Conservation (phyloP, 164 flowering plant genomes). For the Taxillus chinensis region DNA sequence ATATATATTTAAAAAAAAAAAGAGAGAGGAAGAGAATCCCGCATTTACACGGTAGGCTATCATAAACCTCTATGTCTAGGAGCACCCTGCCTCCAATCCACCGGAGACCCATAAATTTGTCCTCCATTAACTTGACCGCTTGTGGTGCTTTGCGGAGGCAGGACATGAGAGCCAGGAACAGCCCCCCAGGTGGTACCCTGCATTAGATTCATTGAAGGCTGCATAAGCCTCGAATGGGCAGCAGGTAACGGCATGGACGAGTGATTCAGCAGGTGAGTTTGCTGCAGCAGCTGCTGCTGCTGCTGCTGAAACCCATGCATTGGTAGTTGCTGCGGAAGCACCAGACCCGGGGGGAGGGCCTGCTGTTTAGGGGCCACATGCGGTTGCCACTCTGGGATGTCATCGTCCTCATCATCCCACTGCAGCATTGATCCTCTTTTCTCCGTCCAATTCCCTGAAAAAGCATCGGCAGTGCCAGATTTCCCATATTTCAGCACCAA, state of each 20-base stretch:
- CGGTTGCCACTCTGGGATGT: conserved; percentile 97
- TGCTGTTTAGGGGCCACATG: conserved; percentile 17
- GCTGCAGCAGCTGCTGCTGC: conserved; percentile 5
- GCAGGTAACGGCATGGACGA: conserved; percentile 5
- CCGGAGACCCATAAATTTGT: conserved; percentile 5
- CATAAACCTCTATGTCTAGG: background rate
- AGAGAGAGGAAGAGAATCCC: background rate
- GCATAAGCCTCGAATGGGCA: background rate
- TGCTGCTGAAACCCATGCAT: conserved; percentile 18
- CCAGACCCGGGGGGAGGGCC: conserved; percentile 1
- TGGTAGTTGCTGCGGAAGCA: background rate
- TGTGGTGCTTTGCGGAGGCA: conserved; percentile 13
- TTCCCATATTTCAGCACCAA: conserved; percentile 76
- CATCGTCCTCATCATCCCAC: conserved; percentile 68
- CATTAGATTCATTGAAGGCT: conserved; percentile 4
- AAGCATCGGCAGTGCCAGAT: conserved; percentile 4
- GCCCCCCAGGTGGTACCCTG: conserved; percentile 12
- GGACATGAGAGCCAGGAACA: conserved; percentile 7
- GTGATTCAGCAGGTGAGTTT: conserved; percentile 14
- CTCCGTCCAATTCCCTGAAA: conserved; percentile 10
- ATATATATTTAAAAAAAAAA: background rate
- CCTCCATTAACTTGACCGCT: background rate
- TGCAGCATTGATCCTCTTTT: conserved; percentile 33
- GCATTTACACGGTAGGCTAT: background rate
- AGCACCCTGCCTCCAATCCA: background rate